Evolutionary conservation across 208 protist species (phyloP).

Genomic region (Blechomonas ayalai): DNA sequence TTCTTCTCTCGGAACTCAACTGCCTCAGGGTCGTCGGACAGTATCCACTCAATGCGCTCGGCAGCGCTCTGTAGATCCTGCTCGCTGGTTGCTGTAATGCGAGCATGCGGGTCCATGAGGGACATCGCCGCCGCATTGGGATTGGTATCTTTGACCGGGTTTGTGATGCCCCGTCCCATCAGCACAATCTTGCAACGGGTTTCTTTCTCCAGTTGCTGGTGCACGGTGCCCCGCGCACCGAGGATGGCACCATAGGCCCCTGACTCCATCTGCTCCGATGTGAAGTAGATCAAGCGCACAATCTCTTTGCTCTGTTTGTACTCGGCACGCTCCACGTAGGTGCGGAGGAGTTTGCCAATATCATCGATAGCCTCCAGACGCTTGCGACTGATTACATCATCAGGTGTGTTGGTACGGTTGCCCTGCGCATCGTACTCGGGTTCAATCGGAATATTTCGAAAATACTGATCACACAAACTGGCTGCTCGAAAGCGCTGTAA

Average conservation of each 20-base stretch:
- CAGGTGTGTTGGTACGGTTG: constrained; percentile 75
- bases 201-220: constrained; percentile 83
- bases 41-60: constrained; percentile 89
- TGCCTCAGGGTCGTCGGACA: constrained; percentile 86
- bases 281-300: constrained; percentile 84
- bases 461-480: constrained; percentile 58
- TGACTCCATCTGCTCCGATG: constrained; percentile 76
- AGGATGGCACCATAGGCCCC: constrained; percentile 85
- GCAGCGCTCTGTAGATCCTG: constrained; percentile 78
- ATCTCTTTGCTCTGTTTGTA: constrained; percentile 66
- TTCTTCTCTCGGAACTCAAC: constrained; percentile 88
- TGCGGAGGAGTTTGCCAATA: constrained; percentile 48
- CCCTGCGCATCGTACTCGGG: constrained; percentile 75
- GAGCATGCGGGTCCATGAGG: constrained; percentile 84
- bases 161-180: constrained; percentile 88
- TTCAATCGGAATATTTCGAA: constrained; percentile 57
- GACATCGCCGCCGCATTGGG: constrained; percentile 60
- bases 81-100: constrained; percentile 85
- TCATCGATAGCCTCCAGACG: constrained; percentile 62
- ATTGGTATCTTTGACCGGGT: constrained; percentile 80
- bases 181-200: constrained; percentile 88
- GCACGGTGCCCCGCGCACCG: constrained; percentile 78
- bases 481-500: constrained; percentile 68
- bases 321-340: constrained; percentile 44
- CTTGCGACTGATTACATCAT: constrained; percentile 65